A percentile compares a stretch with the other conserved stretches of the same genome.
Conservation (phyloP, 2,329 filamentous ascomycete genomes). For the Paecilomyces niveus region DNA sequence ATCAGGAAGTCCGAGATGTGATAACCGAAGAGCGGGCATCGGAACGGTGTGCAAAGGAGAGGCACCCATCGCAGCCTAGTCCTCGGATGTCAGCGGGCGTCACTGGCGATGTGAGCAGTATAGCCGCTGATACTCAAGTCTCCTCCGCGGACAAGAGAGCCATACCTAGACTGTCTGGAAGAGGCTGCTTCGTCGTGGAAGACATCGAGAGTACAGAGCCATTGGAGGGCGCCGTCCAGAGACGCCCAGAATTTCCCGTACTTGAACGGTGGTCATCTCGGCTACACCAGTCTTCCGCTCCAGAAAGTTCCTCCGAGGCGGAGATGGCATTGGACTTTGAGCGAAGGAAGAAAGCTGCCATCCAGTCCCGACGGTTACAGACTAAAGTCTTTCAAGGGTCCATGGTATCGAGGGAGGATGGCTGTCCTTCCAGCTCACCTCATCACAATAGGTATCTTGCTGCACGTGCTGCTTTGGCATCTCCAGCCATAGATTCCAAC, state of each 20-base stretch:
- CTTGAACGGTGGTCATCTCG: conserved; percentile 17
- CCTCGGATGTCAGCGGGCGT: background rate
- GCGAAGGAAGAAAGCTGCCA: conserved; percentile 27
- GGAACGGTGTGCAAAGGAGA: background rate
- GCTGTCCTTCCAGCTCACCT: conserved; percentile 13
- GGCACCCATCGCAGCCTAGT: background rate
- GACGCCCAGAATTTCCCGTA: conserved; percentile 12
- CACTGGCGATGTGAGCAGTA: background rate
- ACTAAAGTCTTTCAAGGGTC: conserved; percentile 4
- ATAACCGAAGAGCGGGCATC: background rate
- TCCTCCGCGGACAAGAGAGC: background rate
- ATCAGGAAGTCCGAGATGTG: background rate
- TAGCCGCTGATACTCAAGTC: background rate
- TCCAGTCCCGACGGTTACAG: conserved; percentile 17
- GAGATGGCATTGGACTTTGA: conserved; percentile 33
- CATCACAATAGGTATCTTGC: conserved; percentile 26
- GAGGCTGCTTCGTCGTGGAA: background rate
- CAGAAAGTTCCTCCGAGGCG: conserved; percentile 12
- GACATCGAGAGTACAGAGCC: background rate
- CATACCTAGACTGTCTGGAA: background rate
- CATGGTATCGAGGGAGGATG: conserved; percentile 2
- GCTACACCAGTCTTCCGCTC: conserved; percentile 11
- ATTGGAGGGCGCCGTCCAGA: background rate
- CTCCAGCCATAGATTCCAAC: background rate
- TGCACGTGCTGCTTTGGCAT: conserved; percentile 18